These are phyloP conservation scores for Cryptococcus amylolentus DNA, from an alignment of 1,284 basidiomycete species.

Conservation along the genomic window DNA sequence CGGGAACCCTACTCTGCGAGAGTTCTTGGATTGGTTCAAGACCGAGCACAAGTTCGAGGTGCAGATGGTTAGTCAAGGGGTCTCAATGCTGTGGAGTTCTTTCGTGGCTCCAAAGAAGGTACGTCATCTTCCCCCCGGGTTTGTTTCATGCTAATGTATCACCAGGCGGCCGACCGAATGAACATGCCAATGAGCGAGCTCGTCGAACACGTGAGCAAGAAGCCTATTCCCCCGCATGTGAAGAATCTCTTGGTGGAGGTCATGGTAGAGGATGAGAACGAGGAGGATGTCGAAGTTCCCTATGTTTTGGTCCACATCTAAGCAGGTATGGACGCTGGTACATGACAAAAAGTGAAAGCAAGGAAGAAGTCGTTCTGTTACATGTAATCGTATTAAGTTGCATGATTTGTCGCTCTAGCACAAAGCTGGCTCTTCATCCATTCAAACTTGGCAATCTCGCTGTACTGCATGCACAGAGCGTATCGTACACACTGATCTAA, in stretches of 20 bases:
- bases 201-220: conserved; percentile 91
- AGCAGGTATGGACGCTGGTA: not conserved
- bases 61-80: conserved; percentile 93
- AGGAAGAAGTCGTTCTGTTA: not conserved
- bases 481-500: too few species aligned
- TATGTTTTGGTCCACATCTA: conserved; percentile 37
- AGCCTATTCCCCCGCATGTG: conserved; percentile 72
- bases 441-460: not conserved
- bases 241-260: conserved; percentile 88
- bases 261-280: conserved; percentile 86
- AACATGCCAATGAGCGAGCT: conserved; percentile 86
- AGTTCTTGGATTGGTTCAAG: conserved; percentile 83
- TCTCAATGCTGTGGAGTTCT: conserved; percentile 96
- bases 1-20: conserved; percentile 81
- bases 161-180: conserved; percentile 77
- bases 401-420: not conserved
- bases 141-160: not conserved
- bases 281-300: conserved; percentile 58
- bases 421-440: not conserved
- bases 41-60: conserved; percentile 81
- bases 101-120: conserved; percentile 90
- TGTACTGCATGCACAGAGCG: too few species aligned
- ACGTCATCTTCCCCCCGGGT: conserved; percentile 20
- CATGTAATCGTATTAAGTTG: not conserved
- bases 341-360: not conserved